phyloP scores from a whole-genome alignment of 176 grass and related monocot genomes.

The Tuctoria greenei region DNA sequence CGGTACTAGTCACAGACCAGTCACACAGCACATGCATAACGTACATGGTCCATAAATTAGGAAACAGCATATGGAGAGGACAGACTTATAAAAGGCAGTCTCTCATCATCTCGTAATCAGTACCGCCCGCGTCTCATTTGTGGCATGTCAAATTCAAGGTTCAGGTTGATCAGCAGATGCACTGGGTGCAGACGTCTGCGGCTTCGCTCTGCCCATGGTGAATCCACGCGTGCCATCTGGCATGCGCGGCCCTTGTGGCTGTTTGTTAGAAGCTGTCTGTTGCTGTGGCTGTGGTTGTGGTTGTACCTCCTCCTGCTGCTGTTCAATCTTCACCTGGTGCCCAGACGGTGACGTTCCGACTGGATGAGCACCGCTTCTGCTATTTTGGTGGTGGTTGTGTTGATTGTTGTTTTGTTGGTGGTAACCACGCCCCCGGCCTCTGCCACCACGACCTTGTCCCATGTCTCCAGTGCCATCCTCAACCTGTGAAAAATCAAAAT shows the following conservation, averaged over 20 bases:
- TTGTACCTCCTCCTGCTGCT: conserved; percentile 28
- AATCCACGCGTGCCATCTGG: conserved; percentile 87
- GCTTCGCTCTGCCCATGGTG: conserved; percentile 74
- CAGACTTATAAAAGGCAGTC: conserved; percentile 55
- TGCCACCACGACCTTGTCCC: conserved; percentile 44
- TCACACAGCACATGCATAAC: conserved; percentile 34
- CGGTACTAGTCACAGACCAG: conserved; percentile 33
- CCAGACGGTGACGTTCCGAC: conserved; percentile 54
- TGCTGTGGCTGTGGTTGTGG: conserved; percentile 36
- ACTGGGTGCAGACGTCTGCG: conserved; percentile 22
- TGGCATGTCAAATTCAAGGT: neutral
- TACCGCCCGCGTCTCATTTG: neutral
- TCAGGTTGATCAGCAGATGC: conserved; percentile 23
- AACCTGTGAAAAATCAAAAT: conserved; percentile 46
- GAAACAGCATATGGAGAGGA: conserved; percentile 30
- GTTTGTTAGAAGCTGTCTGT: conserved; percentile 47
- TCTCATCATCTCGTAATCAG: conserved; percentile 34
- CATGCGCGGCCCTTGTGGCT: conserved; percentile 76
- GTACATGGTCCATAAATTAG: conserved; percentile 38
- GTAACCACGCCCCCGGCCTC: conserved; percentile 58
- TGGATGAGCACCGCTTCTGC: conserved; percentile 33
- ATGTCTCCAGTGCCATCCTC: conserved; percentile 59
- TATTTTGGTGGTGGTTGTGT: conserved; percentile 52
- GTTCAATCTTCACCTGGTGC: conserved; percentile 38
- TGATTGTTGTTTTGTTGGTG: conserved; percentile 58